These are phyloP conservation scores for Leccinum imitatum DNA, from an alignment of 768 basidiomycete genomes.

Conservation along the genomic window DNA sequence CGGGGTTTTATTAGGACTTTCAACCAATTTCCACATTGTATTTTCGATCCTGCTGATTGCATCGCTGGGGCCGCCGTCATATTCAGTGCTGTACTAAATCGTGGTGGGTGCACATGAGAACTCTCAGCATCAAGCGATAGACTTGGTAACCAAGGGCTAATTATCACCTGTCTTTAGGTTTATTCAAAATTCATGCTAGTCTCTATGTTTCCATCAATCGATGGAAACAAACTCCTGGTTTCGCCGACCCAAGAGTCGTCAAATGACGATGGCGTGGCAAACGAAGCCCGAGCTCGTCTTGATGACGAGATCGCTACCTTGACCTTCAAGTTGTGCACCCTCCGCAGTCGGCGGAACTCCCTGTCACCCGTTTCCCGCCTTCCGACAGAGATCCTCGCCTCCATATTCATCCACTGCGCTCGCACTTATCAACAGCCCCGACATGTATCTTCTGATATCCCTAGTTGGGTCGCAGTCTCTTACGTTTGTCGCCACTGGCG, in stretches of 20 bases:
- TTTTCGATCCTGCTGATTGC: background rate
- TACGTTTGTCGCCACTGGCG: slow-evolving; percentile 41
- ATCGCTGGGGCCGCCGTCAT: background rate
- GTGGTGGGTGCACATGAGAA: background rate
- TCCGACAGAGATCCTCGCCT: slow-evolving; percentile 24
- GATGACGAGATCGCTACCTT: slow-evolving; percentile 19
- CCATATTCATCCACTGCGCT: slow-evolving; percentile 21
- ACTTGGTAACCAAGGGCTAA: background rate
- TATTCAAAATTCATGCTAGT: background rate
- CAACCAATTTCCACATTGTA: background rate
- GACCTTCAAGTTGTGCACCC: slow-evolving; percentile 12
- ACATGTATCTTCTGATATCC: slow-evolving; percentile 1
- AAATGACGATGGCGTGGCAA: background rate
- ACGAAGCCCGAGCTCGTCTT: slow-evolving; percentile 10
- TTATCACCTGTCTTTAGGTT: background rate
- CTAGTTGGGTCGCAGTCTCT: slow-evolving; percentile 25
- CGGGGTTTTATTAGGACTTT: too few relatives aligned
- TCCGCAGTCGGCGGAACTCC: slow-evolving; percentile 18
- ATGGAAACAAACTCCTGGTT: background rate
- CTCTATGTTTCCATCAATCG: background rate
- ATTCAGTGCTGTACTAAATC: slow-evolving; percentile 1
- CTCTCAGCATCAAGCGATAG: background rate
- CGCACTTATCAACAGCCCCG: background rate
- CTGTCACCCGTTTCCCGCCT: slow-evolving; percentile 20
- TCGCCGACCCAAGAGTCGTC: background rate